Percentiles rank a stretch among this genome's conserved stretches.
Conservation (phyloP, 768 basidiomycete genomes). For the Filobasidium floriforme region DNA sequence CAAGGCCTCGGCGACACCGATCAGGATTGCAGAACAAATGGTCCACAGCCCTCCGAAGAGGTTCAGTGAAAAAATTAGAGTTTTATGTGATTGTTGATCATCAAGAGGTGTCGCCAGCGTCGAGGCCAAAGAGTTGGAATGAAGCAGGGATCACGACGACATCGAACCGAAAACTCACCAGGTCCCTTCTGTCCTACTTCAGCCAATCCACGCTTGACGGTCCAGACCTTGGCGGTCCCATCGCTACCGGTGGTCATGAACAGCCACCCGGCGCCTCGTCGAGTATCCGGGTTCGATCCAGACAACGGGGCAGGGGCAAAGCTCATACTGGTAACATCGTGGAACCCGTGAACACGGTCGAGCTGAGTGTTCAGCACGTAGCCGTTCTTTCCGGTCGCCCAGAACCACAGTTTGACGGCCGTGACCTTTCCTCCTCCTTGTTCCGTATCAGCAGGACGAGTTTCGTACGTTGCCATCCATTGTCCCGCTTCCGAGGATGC, state of each 20-base stretch:
- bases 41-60: slow-evolving; percentile 33
- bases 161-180: slow-evolving; percentile 47
- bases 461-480: slow-evolving; percentile 90
- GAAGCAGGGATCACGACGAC: slow-evolving; percentile 10
- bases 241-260: slow-evolving; percentile 66
- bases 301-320: slow-evolving; percentile 51
- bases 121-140: neutral
- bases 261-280: slow-evolving; percentile 48
- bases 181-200: slow-evolving; percentile 51
- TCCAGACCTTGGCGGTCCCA: slow-evolving; percentile 73
- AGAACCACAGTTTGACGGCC: slow-evolving; percentile 84
- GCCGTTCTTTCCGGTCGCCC: slow-evolving; percentile 55
- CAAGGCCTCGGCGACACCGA: slow-evolving; percentile 1
- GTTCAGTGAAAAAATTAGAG: slow-evolving; percentile 34
- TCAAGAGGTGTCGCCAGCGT: slow-evolving; percentile 21
- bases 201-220: slow-evolving; percentile 50
- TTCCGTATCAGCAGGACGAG: slow-evolving; percentile 62
- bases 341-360: slow-evolving; percentile 72
- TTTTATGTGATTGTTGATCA: slow-evolving; percentile 41
- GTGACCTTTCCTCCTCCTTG: slow-evolving; percentile 54
- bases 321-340: slow-evolving; percentile 56
- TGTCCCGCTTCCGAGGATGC: slow-evolving; percentile 50
- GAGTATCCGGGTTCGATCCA: slow-evolving; percentile 11
- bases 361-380: slow-evolving; percentile 71
- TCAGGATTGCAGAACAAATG: slow-evolving; percentile 45